phyloP scores from a whole-genome alignment of 148 eudicot genomes.

The Salicornia ramosissima region DNA sequence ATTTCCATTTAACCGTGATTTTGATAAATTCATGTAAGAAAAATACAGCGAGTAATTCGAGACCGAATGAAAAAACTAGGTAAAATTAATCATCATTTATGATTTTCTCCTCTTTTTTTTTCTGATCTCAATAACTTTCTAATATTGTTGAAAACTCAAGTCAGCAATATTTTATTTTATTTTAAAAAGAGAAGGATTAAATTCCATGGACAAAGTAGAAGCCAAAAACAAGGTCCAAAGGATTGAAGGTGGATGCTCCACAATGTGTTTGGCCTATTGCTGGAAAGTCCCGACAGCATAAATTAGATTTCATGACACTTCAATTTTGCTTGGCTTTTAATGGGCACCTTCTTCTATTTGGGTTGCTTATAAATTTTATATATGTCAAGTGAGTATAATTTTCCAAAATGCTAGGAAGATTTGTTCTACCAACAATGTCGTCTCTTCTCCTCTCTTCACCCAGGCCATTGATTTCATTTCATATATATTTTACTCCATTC shows the following conservation, averaged over 20 bases:
- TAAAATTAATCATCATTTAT: too few species aligned
- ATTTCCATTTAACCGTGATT: too few species aligned
- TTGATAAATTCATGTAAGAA: too few species aligned
- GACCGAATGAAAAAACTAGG: too few species aligned
- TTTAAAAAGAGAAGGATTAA: background rate
- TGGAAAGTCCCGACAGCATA: conserved; percentile 21
- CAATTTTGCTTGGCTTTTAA: conserved; percentile 23
- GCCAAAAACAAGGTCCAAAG: conserved; percentile 22
- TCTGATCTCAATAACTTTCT: too few species aligned
- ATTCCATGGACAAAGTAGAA: background rate
- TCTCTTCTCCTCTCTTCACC: background rate
- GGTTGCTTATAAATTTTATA: background rate
- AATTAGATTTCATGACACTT: conserved; percentile 23
- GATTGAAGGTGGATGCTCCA: conserved; percentile 7
- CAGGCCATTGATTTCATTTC: conserved; percentile 4
- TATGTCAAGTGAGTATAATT: conserved; percentile 2
- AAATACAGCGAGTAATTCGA: too few species aligned
- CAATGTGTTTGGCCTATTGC: conserved; percentile 24
- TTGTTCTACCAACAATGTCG: background rate
- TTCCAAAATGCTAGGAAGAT: conserved; percentile 22
- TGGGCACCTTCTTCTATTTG: conserved; percentile 9
- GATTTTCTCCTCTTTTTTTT: too few species aligned
- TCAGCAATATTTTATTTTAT: too few species aligned
- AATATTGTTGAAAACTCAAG: too few species aligned
- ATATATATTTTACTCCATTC: too few species aligned